Evolutionary conservation across 2,329 filamentous ascomycete species (phyloP).

Genomic region (Monilinia polystroma): DNA sequence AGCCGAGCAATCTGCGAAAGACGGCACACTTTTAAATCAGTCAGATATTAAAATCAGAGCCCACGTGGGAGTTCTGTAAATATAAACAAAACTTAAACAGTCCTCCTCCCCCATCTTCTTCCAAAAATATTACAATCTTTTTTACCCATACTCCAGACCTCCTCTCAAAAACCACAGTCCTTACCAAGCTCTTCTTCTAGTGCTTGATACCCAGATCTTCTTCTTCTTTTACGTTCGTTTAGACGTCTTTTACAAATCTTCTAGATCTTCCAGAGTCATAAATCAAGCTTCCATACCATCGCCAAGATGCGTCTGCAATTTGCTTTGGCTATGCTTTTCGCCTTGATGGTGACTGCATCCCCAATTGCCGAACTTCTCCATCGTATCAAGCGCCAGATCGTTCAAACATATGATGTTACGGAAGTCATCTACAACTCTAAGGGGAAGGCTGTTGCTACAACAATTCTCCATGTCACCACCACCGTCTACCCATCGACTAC

Average conservation of each 20-base stretch:
- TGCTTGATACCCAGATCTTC: constrained; percentile 16
- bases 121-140: constrained; percentile 4
- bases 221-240: not conserved
- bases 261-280: constrained; percentile 3
- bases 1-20: not conserved
- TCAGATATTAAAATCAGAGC: no score
- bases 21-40: not conserved
- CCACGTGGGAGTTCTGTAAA: constrained; percentile 16
- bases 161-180: constrained; percentile 3
- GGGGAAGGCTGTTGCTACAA: constrained; percentile 19
- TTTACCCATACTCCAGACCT: constrained; percentile 2
- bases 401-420: constrained; percentile 22
- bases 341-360: constrained; percentile 18
- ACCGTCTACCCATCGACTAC: constrained; percentile 23
- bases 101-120: not conserved
- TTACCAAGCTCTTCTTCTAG: constrained; percentile 20
- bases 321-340: constrained; percentile 13
- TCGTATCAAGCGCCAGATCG: constrained; percentile 13
- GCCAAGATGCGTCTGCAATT: constrained; percentile 22
- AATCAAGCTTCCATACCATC: not conserved
- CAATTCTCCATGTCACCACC: constrained; percentile 17
- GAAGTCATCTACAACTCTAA: constrained; percentile 19
- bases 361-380: constrained; percentile 13
- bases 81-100: constrained; percentile 13
- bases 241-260: constrained; percentile 10